Evolutionary conservation across 176 grass and related monocot species (phyloP).

Genomic region (Dactylis glomerata): DNA sequence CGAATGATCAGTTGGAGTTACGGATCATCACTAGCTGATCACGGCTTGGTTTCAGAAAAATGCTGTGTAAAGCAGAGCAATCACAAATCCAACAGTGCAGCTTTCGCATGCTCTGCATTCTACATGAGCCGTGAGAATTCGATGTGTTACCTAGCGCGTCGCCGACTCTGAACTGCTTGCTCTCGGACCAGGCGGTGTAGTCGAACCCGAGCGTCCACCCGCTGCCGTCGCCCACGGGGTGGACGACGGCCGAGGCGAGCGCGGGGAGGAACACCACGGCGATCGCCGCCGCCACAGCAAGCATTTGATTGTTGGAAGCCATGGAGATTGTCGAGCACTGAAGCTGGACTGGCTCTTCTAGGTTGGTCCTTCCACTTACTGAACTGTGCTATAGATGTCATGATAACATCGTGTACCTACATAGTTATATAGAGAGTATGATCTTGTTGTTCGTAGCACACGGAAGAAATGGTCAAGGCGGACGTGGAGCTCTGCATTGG

Average conservation of each 20-base stretch:
- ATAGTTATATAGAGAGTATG: background rate
- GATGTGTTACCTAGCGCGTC: conserved; percentile 23
- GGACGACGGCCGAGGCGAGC: background rate
- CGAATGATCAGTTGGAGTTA: no score
- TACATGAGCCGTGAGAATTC: background rate
- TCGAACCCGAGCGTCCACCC: conserved; percentile 27
- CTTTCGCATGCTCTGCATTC: no score
- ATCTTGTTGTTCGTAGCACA: background rate
- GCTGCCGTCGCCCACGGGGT: background rate
- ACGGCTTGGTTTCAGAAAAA: no score
- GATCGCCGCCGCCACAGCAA: background rate
- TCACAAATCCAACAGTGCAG: no score
- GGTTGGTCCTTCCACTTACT: background rate
- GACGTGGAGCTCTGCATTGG: background rate
- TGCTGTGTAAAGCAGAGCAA: background rate
- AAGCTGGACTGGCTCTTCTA: background rate
- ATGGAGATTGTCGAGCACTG: background rate
- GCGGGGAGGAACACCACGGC: background rate
- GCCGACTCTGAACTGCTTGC: conserved; percentile 37
- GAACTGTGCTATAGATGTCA: background rate
- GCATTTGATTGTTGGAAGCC: conserved; percentile 15
- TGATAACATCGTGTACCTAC: background rate
- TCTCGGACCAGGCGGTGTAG: conserved; percentile 28
- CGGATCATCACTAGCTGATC: background rate
- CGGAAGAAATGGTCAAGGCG: background rate